Base-by-base conservation (phyloP, 768 basidiomycete species). In the Kwoniella sp. region DNA sequence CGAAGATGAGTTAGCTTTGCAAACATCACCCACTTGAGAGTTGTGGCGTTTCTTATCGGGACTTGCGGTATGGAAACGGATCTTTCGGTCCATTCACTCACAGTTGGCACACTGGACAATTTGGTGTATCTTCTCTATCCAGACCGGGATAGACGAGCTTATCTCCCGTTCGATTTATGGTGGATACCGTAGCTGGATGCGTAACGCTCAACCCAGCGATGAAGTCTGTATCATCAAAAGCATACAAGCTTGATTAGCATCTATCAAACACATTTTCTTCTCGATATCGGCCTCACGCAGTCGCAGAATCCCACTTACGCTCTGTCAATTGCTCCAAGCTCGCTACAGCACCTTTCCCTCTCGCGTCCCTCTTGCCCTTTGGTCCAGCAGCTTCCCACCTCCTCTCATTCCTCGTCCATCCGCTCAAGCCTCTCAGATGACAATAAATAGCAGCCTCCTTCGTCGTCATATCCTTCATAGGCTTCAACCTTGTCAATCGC, bases 181-280 rank as follows among this genome's bases (percentile, higher is more conserved):
- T 79, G 5, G 78, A 79, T n/a, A 79, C 78, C 7, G 78, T 79
- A 5, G 75, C 67, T 3, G 78, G 78, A 61, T 79, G 78, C 10
- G 75, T 73, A 3, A 71, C 72, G 29, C 65, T 68, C 15, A 79
- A 60, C 27, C 67, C 68, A 22, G 71, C 71, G 51, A 79, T 75
- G 62, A 79, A 79, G 55, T 74, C 78, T 79, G 65, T 21, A 5
- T 22, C 33, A 27, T 46, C 49, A 22, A 6, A 33, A 47, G 46
- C 7, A 44, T 40, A n/a, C n/a, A n/a, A n/a, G n/a, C n/a, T n/a
- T n/a, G n/a, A n/a, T n/a, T n/a, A n/a, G n/a, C n/a, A n/a, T n/a
- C n/a, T n/a, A n/a, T n/a, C n/a, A n/a, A n/a, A n/a, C n/a, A n/a
- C n/a, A n/a, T n/a, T 15, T 24, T 27, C 52, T 4, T 10, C 27